These are phyloP conservation scores for Furcasterigmium furcatum DNA, from an alignment of 2,329 filamentous ascomycete species.

Conservation along the genomic window DNA sequence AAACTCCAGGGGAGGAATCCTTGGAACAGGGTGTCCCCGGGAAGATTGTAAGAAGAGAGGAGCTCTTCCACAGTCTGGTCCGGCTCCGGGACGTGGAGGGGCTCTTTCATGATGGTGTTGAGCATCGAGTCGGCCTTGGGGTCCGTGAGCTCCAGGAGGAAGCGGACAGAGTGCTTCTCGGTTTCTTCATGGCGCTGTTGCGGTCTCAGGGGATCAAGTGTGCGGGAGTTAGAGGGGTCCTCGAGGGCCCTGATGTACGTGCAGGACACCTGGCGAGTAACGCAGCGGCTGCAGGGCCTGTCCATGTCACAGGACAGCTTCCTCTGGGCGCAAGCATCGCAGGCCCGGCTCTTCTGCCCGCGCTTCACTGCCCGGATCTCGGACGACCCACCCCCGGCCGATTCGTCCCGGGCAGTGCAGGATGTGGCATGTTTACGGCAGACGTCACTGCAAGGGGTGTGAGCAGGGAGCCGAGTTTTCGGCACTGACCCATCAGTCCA, in stretches of 20 bases:
- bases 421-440: conserved; percentile 20
- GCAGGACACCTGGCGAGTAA: conserved; percentile 13
- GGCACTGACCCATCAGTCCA: not conserved
- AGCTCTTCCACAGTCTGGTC: not conserved
- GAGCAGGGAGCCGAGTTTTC: not conserved
- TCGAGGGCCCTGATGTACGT: conserved; percentile 11
- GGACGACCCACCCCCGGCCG: not conserved
- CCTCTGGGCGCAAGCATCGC: conserved; percentile 22
- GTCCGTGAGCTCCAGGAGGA: conserved; percentile 20
- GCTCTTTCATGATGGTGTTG: conserved; percentile 12
- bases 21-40: conserved; percentile 1
- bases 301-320: conserved; percentile 22
- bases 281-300: conserved; percentile 19
- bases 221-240: conserved; percentile 1
- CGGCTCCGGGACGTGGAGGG: conserved; percentile 5
- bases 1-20: conserved; percentile 12
- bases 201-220: not conserved
- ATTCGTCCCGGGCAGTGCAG: conserved; percentile 14
- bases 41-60: not conserved
- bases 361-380: conserved; percentile 16
- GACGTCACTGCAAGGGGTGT: conserved; percentile 13
- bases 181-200: conserved; percentile 5
- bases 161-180: conserved; percentile 17
- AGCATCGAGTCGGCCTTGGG: conserved; percentile 19
- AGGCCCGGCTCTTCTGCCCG: conserved; percentile 21